A percentile compares a stretch with the other conserved stretches of the same genome.
phyloP scores from a whole-genome alignment of 306 rosid genomes.

The Cyclanthera cordifolia region DNA sequence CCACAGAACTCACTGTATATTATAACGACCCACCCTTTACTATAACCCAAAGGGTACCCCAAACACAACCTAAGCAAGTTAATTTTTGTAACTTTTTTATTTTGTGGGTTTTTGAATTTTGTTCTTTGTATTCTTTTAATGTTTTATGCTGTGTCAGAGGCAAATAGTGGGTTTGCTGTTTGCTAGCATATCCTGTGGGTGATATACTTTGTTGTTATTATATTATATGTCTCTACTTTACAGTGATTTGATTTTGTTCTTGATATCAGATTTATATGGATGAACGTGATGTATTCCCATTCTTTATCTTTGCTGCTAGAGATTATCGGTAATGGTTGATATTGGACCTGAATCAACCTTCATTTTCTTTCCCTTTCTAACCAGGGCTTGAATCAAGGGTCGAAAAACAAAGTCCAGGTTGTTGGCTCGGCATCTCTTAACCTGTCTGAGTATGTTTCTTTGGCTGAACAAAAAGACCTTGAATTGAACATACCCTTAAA shows the following conservation, averaged over 20 bases:
- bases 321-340: neutral
- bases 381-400: slow-evolving; percentile 72
- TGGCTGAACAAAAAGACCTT: slow-evolving; percentile 56
- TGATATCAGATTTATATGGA: neutral
- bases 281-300: neutral
- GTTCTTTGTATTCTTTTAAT: slow-evolving; percentile 3
- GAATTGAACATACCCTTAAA: slow-evolving; percentile 59
- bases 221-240: neutral
- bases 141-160: neutral
- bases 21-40: no score
- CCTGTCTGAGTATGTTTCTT: slow-evolving; percentile 71
- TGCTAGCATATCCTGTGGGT: neutral
- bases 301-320: neutral
- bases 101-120: neutral
- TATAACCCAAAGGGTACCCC: no score
- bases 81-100: neutral
- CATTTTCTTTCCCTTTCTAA: slow-evolving; percentile 1
- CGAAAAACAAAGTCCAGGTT: slow-evolving; percentile 55
- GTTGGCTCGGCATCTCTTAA: slow-evolving; percentile 74
- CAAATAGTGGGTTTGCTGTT: neutral
- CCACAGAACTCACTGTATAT: no score
- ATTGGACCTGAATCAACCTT: neutral
- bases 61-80: neutral
- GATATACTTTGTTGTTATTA: neutral
- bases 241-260: neutral